phyloP scores from a whole-genome alignment of 306 rosid genomes.

The Sicyos baderoa region DNA sequence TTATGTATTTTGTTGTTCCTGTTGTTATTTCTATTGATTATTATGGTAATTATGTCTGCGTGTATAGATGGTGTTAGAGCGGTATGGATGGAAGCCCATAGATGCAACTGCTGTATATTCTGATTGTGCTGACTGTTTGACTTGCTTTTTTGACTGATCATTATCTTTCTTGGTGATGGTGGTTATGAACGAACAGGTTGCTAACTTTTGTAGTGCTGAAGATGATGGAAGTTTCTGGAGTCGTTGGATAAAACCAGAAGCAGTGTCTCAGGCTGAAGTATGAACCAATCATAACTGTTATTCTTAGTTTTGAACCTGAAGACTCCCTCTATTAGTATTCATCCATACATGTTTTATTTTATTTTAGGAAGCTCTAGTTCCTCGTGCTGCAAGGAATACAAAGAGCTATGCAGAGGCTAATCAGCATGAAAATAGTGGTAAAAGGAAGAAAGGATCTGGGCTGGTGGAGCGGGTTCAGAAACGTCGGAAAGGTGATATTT shows the following conservation, averaged over 20 bases:
- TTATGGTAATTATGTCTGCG: conserved; percentile 1
- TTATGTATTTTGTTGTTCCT: conserved; percentile 6
- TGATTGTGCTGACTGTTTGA: background rate
- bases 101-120: background rate
- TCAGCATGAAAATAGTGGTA: conserved; percentile 64
- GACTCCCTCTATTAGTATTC: conserved; percentile 6
- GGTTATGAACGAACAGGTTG: conserved; percentile 48
- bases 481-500: conserved; percentile 69
- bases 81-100: background rate
- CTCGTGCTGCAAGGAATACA: conserved; percentile 87
- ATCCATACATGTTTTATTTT: conserved; percentile 4
- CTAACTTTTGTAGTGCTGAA: conserved; percentile 76
- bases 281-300: conserved; percentile 22
- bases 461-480: conserved; percentile 66
- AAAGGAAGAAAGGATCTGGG: conserved; percentile 79
- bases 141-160: background rate
- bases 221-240: conserved; percentile 99
- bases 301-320: background rate
- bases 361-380: conserved; percentile 79
- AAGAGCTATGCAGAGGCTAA: conserved; percentile 86
- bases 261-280: conserved; percentile 82
- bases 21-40: background rate
- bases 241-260: conserved; percentile 93
- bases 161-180: background rate
- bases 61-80: background rate